A percentile compares a stretch with the other conserved stretches of the same genome.
Conservation (phyloP, 768 basidiomycete genomes). For the Hypsizygus marmoreus region DNA sequence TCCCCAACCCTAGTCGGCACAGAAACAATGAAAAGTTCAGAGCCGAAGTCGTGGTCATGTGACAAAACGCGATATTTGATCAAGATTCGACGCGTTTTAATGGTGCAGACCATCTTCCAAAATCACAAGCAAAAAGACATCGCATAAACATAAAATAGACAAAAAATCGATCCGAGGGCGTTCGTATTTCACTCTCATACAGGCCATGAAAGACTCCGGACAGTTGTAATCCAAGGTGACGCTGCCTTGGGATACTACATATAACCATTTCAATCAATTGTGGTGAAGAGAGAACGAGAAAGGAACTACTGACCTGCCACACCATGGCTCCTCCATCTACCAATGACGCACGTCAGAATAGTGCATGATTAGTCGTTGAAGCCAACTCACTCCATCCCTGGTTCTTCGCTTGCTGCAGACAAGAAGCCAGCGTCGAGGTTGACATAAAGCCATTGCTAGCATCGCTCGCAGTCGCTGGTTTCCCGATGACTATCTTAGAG, state of each 20-base stretch:
- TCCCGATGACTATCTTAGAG: conserved; percentile 75
- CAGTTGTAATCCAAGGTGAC: conserved; percentile 35
- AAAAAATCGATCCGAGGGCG: no score
- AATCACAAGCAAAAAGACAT: no score
- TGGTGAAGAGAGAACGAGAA: neutral
- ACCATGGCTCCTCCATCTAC: conserved; percentile 39
- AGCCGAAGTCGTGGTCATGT: no score
- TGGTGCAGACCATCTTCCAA: no score
- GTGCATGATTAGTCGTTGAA: conserved; percentile 1
- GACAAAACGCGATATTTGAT: no score
- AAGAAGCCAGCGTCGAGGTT: conserved; percentile 55
- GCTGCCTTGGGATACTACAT: conserved; percentile 30
- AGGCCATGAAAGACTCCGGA: conserved; percentile 33
- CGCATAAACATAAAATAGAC: no score
- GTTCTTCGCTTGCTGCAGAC: conserved; percentile 59
- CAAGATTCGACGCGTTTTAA: no score
- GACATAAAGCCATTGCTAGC: conserved; percentile 66
- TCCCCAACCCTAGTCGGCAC: no score
- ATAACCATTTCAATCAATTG: neutral
- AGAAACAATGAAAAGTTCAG: no score
- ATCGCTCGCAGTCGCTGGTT: conserved; percentile 56
- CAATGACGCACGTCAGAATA: conserved; percentile 4
- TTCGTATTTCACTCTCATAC: conserved; percentile 21
- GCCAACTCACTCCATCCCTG: conserved; percentile 66
- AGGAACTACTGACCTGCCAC: conserved; percentile 32